Base-by-base conservation (phyloP, 768 basidiomycete species). In the Serendipita sp. region DNA sequence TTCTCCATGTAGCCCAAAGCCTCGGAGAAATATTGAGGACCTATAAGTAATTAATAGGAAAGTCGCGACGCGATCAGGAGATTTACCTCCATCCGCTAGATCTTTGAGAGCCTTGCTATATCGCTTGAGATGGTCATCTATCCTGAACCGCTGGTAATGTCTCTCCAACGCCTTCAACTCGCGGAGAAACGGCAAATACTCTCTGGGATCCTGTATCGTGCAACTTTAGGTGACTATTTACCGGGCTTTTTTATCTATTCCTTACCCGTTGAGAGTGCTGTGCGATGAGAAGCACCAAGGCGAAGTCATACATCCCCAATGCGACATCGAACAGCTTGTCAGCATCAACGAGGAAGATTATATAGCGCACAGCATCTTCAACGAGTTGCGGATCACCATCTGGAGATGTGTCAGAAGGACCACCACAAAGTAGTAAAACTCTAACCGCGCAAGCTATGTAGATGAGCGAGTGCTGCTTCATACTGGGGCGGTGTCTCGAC, bases 301-400 rank as follows among this genome's bases (percentile, higher is more conserved):
- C 85, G 75, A 98, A 98, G 73, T 99, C 93, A 70, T 99, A 99
- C 93, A 98, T 98, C 20, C 96, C 96, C 33, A 99, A 79, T 1
- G 96, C 96, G 11, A 89, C 88, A 71, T 98, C 85, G 74, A 95
- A 98, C 3, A 99, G 79, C 48, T 79, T 78, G 68, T 98, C 83
- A 0, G 92, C 92, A 67, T 98, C 91, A 20, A 92, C 90, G 33
- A 99, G 81, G 78, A 98, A 99, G 71, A 98, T 97, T 71, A 98
- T 86, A 70, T 98, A 99, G 70, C 94, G 97, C 68, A 98, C 88
- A 3, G 96, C 96, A 64, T 97, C 94, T 70, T 99, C 94, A 14
- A 96, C 90, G 2, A 92, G 72, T 28, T 82, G 78, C 0, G 88
- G 82, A 65, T 90, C 79, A 7, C 77, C 79, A 71, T 85, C 75